Base-by-base conservation (phyloP, 2,329 filamentous ascomycete genomes). In the Calonectria pauciramosa region DNA sequence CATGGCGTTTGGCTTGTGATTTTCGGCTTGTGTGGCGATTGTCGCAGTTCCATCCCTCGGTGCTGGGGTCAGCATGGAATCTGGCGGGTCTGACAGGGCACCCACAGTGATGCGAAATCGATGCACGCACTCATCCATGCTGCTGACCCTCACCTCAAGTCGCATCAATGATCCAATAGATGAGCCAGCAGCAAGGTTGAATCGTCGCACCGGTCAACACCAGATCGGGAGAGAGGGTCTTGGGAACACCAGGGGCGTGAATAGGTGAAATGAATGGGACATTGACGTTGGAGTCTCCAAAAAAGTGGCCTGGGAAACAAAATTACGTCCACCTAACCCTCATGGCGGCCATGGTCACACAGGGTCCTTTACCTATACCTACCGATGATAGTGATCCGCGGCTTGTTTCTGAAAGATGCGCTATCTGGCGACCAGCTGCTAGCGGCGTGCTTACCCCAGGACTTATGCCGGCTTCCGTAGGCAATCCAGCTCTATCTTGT, bases 81-180 rank as follows among this genome's bases (percentile, higher is more conserved):
- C 32, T 36, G 70, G 64, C 66, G 71, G 71, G 71, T 65, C 66
- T 54, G 44, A 28, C 68, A 63, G 44, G 68, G 68, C 68, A 69
- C 56, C 66, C 71, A 69, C 65, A 69, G 69, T 69, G 71, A 65
- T 66, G 70, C 70, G 52, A 71, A 52, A 38, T 34, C 41, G 71
- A 72, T 68, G 70, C 70, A 56, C 34, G 47, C 54, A 64, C 65
- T 63, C 49, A 52, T 30, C 49, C 60, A 64, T 64, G 60, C 41
- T n/a, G 47, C 49, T 41, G n/a, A 41, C 36, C 34, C 49, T 67
- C 32, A 26, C 30, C 38, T 26, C 16, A 30, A 32, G n/a, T 44
- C 52, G 38, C 38, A 47, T 23, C 28, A 16, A 26, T 63, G 56
- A 36, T 63, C 56, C 56, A 63, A 63, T 63, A 9, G 54, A 38